Conservation (phyloP, 108 stramenopile species). For the Skeletonema costatum region DNA sequence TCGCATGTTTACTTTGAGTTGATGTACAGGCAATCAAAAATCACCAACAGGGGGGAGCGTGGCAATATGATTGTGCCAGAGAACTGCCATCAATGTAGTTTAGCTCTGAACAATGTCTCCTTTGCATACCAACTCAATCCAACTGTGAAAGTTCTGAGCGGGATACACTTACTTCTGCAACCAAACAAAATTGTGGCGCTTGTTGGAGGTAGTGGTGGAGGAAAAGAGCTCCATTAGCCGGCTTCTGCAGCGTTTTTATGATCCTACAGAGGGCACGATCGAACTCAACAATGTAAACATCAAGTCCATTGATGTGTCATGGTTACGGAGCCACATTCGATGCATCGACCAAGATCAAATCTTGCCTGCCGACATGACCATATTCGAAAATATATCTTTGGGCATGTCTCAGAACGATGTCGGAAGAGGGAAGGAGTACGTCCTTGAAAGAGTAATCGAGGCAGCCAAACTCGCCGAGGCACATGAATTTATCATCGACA, state of each 20-base stretch:
- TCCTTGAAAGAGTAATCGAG: conserved; percentile 50
- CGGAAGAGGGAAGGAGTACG: conserved; percentile 48
- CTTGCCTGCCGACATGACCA: conserved; percentile 79
- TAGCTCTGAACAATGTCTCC: conserved; percentile 61
- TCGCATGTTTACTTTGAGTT: conserved; percentile 25
- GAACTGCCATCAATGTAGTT: not conserved
- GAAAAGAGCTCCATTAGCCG: conserved; percentile 83
- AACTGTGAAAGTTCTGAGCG: conserved; percentile 54
- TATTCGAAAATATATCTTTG: conserved; percentile 83
- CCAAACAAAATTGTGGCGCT: conserved; percentile 66
- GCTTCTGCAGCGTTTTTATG: conserved; percentile 86
- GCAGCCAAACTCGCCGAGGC: conserved; percentile 80
- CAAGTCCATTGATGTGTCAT: conserved; percentile 55
- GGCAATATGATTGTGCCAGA: not conserved
- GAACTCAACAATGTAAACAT: conserved; percentile 78
- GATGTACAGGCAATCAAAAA: conserved; percentile 27
- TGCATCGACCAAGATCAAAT: conserved; percentile 86
- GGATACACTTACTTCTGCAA: conserved; percentile 38
- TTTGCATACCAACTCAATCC: conserved; percentile 87
- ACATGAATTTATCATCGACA: conserved; percentile 66
- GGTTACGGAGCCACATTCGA: conserved; percentile 72
- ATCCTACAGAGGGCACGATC: conserved; percentile 61
- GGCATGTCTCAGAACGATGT: conserved; percentile 52
- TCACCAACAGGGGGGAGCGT: not conserved
- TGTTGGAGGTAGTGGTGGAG: conserved; percentile 76